Evolutionary conservation across 305 asterid genomes (phyloP), one percentile per base, ranked within the genome.

Genomic region (Andrographis paniculata): DNA sequence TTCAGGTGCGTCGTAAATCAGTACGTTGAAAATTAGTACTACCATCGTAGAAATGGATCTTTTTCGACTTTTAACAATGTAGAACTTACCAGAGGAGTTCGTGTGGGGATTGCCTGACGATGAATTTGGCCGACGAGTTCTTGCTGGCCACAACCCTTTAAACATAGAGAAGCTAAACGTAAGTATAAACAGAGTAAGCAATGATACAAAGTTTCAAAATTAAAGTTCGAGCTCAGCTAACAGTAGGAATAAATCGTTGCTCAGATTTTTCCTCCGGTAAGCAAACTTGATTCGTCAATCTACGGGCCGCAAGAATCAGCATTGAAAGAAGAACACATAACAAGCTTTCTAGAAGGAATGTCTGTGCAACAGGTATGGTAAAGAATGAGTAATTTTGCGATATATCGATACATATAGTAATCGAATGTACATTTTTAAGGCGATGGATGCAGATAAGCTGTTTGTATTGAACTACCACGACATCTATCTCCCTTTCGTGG

Each of bases 221-320:
- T n/a, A n/a, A n/a, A n/a, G n/a, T n/a, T n/a, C 38, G n/a, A 6
- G 12, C 2, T 33, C n/a, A 33, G 6, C 6, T 33, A 14, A 8
- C 6, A 33, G 2, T 6, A 41, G 11, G 6, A 33, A 14, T 14
- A 8, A 33, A 33, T 6, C n/a, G 3, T 33, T 10, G 38, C 4
- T 33, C 38, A 33, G 38, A 14, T 33, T 14, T 33, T 33, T 33
- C 38, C 38, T 33, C 12, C 38, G 3, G 12, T 33, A 10, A 33
- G 38, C 38, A 33, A 33, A 33, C 81, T 79, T 24, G 84, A 75
- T 44, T 79, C 81, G 19, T 67, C 70, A 39, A 50, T 58, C 61
- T 73, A 79, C 24, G 79, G 84, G 11, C 66, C 78, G n/a, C 63
- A 54, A 17, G 73, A 75, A 46, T 79, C 88, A 10, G 77, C 77